Percentiles rank a stretch among this genome's conserved stretches.
phyloP scores from a whole-genome alignment of 176 grass and related monocot genomes.

The Triticum urartu region DNA sequence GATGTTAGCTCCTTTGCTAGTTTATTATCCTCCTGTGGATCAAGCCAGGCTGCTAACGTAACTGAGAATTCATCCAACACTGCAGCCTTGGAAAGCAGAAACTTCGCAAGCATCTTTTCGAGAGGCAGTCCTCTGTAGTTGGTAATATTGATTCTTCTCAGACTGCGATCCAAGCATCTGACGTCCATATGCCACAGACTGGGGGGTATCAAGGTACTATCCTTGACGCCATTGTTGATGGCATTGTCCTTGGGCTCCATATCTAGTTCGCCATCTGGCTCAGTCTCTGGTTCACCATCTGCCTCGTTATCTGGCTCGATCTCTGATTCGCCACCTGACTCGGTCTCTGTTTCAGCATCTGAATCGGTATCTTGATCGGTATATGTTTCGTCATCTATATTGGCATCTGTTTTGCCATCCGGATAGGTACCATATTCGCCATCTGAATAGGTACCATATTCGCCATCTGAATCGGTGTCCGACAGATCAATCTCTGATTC shows the following conservation, averaged over 20 bases:
- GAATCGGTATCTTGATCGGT: background rate
- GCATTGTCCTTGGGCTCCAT: background rate
- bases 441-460: too few relatives aligned
- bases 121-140: background rate
- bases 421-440: background rate
- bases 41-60: background rate
- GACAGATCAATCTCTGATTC: background rate
- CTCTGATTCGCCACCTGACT: background rate
- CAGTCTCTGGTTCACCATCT: background rate
- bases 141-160: background rate
- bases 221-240: background rate
- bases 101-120: constrained; percentile 6
- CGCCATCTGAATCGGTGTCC: too few relatives aligned
- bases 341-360: background rate
- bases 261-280: background rate
- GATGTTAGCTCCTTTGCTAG: background rate
- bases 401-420: background rate
- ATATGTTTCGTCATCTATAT: background rate
- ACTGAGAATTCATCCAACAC: background rate
- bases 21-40: background rate
- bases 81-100: constrained; percentile 13
- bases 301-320: background rate
- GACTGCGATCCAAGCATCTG: background rate
- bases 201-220: background rate
- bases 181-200: background rate